phyloP scores from a whole-genome alignment of 176 grass and related monocot genomes.

The Musa beccarii region DNA sequence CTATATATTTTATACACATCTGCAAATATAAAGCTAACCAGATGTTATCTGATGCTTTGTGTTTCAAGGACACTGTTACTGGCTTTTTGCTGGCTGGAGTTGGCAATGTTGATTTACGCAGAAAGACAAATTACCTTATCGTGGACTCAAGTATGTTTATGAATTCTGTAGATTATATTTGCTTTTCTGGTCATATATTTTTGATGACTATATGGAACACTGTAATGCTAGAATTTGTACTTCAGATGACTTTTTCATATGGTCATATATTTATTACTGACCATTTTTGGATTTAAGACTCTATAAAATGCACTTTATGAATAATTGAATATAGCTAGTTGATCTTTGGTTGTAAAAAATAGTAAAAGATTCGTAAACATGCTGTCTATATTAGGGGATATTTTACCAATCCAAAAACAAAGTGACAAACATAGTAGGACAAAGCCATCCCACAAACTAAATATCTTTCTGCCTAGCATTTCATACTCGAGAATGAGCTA shows the following conservation, averaged over 20 bases:
- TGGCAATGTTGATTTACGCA: constrained; percentile 64
- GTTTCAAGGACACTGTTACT: constrained; percentile 51
- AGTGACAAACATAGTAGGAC: too few relatives aligned
- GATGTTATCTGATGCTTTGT: neutral
- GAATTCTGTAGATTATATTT: constrained; percentile 5
- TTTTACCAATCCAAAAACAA: too few relatives aligned
- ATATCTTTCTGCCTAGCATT: too few relatives aligned
- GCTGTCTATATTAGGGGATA: too few relatives aligned
- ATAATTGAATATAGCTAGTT: too few relatives aligned
- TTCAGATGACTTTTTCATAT: neutral
- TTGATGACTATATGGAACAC: neutral
- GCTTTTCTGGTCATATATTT: neutral
- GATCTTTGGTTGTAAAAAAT: too few relatives aligned
- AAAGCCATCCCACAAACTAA: too few relatives aligned
- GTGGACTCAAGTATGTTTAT: constrained; percentile 63
- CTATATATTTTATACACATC: neutral
- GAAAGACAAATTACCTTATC: constrained; percentile 67
- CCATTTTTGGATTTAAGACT: neutral
- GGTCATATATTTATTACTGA: neutral
- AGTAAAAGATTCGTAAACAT: too few relatives aligned
- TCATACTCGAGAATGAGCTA: too few relatives aligned
- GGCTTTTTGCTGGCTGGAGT: constrained; percentile 71
- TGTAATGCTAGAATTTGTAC: neutral
- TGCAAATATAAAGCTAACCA: constrained; percentile 1
- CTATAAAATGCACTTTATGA: neutral